Evolutionary conservation across 768 basidiomycete species (phyloP), one percentile per base, ranked within the genome.

Genomic region (Imleria badia): DNA sequence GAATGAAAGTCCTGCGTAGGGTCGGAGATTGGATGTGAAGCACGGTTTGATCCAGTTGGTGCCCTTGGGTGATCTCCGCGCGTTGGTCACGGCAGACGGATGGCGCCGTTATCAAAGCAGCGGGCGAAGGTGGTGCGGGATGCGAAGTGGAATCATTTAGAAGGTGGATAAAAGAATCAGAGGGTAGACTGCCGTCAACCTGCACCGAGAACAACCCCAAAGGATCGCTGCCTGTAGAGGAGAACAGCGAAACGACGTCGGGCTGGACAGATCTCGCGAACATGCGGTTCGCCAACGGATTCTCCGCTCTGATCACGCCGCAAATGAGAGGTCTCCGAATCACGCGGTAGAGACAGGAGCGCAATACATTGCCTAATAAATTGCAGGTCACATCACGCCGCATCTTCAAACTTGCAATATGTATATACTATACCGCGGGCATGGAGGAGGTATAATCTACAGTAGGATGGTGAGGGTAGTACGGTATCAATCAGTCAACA

Each of bases 11-110:
- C 48, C 75, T 84, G 48, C 73, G 78, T 33, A 90, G 62, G 13
- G 85, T 86, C 23, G 90, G 89, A 6, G 88, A 90, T 62, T 92
- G 90, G 45, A 92, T 78, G 58, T 92, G 89, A 14, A 92, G 77
- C 2, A 90, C 87, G 1, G 83, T 85, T 66, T 90, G 87, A 54
- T 76, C 73, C 6, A 90, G 73, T 30, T 64, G 43, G 55, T 67
- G 67, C 10, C 72, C 69, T 48, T 42, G 75, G 65, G 63, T 76
- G 64, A 60, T 63, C 40, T 68, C 63, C 40, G 60, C 61, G 44
- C 55, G 57, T 41, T 60, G 72, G 51, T 72, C 69, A 14, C 60
- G 56, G 51, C 62, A 67, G 33, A 71, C 52, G 14, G 61, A 56
- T 17, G 80, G 77, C 7, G 75, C 71, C 30, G 70, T 63, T 39